Conservation (phyloP, 805 yeast genomes). For the Nakazawaea holstii region DNA sequence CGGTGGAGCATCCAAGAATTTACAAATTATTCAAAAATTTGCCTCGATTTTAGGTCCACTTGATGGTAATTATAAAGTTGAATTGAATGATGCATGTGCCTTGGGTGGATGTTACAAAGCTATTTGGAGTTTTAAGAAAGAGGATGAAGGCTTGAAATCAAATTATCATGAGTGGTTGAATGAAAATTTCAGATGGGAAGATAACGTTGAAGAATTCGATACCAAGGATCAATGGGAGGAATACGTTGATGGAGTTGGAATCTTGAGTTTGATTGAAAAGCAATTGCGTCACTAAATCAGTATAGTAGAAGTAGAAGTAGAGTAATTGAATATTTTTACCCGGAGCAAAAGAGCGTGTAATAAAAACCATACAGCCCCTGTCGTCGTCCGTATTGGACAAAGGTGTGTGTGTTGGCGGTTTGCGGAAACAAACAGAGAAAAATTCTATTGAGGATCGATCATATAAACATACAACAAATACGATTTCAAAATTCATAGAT, state of each 20-base stretch:
- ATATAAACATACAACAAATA: too few relatives aligned
- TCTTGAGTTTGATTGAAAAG: slow-evolving; percentile 38
- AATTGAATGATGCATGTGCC: slow-evolving; percentile 87
- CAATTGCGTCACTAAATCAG: neutral
- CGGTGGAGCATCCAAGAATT: slow-evolving; percentile 81
- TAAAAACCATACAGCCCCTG: too few relatives aligned
- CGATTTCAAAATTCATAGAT: too few relatives aligned
- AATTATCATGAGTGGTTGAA: slow-evolving; percentile 41
- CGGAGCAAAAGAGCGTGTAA: too few relatives aligned
- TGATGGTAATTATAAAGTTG: slow-evolving; percentile 63
- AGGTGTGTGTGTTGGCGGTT: too few relatives aligned
- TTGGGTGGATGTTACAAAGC: slow-evolving; percentile 88
- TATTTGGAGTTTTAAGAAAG: slow-evolving; percentile 54
- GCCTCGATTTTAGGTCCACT: slow-evolving; percentile 65
- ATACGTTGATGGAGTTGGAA: slow-evolving; percentile 47
- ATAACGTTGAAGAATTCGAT: slow-evolving; percentile 37
- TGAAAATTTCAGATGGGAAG: slow-evolving; percentile 42
- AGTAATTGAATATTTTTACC: too few relatives aligned
- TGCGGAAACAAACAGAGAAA: too few relatives aligned
- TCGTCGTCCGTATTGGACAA: too few relatives aligned
- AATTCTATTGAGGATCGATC: too few relatives aligned
- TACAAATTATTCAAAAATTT: slow-evolving; percentile 61
- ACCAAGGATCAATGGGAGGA: slow-evolving; percentile 40
- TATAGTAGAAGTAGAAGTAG: neutral
- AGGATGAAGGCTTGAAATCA: slow-evolving; percentile 17